phyloP scores from a whole-genome alignment of 345 rosid species.

The Acer saccharum region DNA sequence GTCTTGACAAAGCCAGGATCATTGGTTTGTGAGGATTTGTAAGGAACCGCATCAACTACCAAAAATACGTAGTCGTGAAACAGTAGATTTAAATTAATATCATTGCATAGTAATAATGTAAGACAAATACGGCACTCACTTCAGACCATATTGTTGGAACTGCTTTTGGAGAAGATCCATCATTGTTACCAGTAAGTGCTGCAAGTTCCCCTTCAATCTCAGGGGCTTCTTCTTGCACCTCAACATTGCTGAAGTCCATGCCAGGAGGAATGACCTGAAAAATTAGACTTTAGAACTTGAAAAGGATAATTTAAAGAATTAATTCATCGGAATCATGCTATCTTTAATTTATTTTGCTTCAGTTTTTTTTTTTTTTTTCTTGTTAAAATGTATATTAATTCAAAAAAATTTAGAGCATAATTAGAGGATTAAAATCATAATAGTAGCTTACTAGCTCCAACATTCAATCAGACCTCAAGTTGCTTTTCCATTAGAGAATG shows the following conservation, averaged over 20 bases:
- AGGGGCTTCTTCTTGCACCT: slow-evolving; percentile 80
- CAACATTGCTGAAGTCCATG: slow-evolving; percentile 96
- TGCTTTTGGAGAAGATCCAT: slow-evolving; percentile 87
- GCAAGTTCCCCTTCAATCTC: slow-evolving; percentile 81
- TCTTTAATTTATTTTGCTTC: not conserved
- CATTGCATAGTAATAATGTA: not conserved
- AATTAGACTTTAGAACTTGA: slow-evolving; percentile 15
- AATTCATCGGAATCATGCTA: slow-evolving; percentile 8
- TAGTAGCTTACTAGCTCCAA: not conserved
- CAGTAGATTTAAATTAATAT: not conserved
- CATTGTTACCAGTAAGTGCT: slow-evolving; percentile 53
- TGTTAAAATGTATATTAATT: not conserved
- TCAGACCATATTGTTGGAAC: slow-evolving; percentile 92
- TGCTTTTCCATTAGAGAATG: not conserved
- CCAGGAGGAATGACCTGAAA: slow-evolving; percentile 97
- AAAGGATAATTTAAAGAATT: slow-evolving; percentile 8
- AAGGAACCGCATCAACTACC: slow-evolving; percentile 86
- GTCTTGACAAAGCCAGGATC: slow-evolving; percentile 94
- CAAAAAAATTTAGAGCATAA: not conserved
- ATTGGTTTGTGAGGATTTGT: slow-evolving; percentile 96
- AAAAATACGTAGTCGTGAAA: slow-evolving; percentile 16
- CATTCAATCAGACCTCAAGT: slow-evolving; percentile 5
- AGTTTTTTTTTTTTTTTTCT: not conserved
- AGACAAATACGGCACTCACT: slow-evolving; percentile 44
- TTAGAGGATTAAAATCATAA: not conserved